Conservation (phyloP, 805 yeast genomes). For the Priceomyces carsonii region DNA sequence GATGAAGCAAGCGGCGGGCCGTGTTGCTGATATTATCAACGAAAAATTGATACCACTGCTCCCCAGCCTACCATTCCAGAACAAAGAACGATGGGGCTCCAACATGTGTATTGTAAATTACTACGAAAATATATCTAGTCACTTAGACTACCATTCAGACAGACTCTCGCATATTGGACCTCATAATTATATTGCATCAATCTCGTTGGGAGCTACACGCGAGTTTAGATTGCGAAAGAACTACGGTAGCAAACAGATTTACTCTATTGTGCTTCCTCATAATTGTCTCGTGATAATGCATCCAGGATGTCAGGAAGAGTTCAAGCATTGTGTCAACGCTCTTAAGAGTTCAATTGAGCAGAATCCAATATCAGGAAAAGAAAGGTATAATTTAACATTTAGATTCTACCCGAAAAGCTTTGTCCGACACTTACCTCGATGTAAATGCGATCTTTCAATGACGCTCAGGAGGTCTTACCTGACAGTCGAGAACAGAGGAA, state of each 20-base stretch:
- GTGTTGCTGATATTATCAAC: constrained; percentile 38
- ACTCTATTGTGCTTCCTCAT: constrained; percentile 65
- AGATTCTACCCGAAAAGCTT: constrained; percentile 50
- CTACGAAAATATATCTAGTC: constrained; percentile 49
- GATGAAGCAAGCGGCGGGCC: constrained; percentile 39
- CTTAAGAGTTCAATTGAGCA: constrained; percentile 47
- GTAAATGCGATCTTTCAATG: constrained; percentile 53
- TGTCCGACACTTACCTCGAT: constrained; percentile 38
- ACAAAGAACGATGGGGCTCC: constrained; percentile 47
- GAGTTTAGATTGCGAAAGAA: constrained; percentile 59
- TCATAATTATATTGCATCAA: constrained; percentile 62
- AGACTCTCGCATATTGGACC: constrained; percentile 74
- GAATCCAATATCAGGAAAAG: constrained; percentile 41
- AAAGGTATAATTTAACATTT: constrained; percentile 66
- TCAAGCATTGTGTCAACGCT: constrained; percentile 60
- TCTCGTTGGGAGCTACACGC: constrained; percentile 69
- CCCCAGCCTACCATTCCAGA: constrained; percentile 38
- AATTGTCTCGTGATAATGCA: constrained; percentile 72
- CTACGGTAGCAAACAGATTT: constrained; percentile 36
- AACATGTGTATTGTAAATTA: constrained; percentile 57
- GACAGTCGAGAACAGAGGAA: constrained; percentile 46
- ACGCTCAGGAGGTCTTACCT: constrained; percentile 56
- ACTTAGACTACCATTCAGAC: constrained; percentile 78
- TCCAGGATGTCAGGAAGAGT: constrained; percentile 78
- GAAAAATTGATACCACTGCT: constrained; percentile 35